Percentiles rank a stretch among this genome's conserved stretches.
Evolutionary conservation across 2,329 filamentous ascomycete species (phyloP).

Genomic region (Xylariomycetidae sp.): DNA sequence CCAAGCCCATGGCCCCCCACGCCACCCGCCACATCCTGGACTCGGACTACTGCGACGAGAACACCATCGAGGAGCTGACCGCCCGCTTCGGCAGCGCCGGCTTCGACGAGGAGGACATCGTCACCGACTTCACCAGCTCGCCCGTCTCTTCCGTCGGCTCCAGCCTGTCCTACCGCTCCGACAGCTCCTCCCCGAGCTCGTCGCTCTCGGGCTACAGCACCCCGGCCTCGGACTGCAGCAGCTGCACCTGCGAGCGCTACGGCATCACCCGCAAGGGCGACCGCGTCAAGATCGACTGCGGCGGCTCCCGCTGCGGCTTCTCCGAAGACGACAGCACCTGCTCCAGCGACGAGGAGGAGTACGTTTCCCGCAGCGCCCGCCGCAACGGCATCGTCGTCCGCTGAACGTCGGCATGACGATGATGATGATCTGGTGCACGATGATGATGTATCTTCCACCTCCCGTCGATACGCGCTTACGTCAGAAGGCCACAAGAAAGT

Average conservation of each 20-base stretch:
- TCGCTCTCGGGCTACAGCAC: slow-evolving; percentile 75
- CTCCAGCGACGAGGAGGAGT: slow-evolving; percentile 60
- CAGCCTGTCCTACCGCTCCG: slow-evolving; percentile 64
- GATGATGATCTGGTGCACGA: slow-evolving; percentile 9
- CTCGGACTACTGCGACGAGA: slow-evolving; percentile 68
- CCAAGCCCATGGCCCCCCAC: slow-evolving; percentile 83
- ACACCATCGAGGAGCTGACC: slow-evolving; percentile 74
- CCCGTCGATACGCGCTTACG: slow-evolving; percentile 1
- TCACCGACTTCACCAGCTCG: slow-evolving; percentile 51
- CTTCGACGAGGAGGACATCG: slow-evolving; percentile 53
- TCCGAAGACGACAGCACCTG: slow-evolving; percentile 65
- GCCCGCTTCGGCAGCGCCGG: slow-evolving; percentile 63
- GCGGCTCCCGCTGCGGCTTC: slow-evolving; percentile 82
- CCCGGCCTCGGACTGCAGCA: slow-evolving; percentile 68
- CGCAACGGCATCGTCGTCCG: slow-evolving; percentile 61
- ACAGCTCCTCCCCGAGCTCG: slow-evolving; percentile 69
- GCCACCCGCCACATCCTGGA: slow-evolving; percentile 84
- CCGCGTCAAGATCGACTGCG: slow-evolving; percentile 94
- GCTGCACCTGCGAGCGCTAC: slow-evolving; percentile 93
- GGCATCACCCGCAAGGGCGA: slow-evolving; percentile 92
- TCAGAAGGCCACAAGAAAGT: slow-evolving; percentile 4
- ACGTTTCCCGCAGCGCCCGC: slow-evolving; percentile 52
- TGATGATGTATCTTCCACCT: slow-evolving; percentile 3
- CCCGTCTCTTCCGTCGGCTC: slow-evolving; percentile 66
- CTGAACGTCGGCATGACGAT: no score